phyloP scores from a whole-genome alignment of 805 yeast genomes.

The Saccharomycopsis microspora region DNA sequence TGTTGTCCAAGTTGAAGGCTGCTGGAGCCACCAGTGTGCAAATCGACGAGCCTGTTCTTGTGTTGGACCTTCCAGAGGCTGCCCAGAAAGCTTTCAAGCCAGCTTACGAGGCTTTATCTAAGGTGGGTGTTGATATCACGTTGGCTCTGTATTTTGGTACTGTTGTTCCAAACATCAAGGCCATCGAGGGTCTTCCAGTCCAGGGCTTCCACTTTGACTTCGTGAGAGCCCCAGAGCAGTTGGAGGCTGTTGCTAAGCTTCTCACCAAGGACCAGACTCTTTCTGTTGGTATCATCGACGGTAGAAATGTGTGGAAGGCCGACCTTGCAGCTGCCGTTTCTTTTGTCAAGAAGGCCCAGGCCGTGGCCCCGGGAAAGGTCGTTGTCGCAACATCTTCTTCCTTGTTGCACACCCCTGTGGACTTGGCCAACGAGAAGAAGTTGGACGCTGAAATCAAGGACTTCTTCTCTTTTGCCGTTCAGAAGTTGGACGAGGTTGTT shows the following conservation, averaged over 20 bases:
- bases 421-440: slow-evolving; percentile 84
- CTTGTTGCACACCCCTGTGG: slow-evolving; percentile 96
- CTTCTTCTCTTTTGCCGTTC: slow-evolving; percentile 98
- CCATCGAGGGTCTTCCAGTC: slow-evolving; percentile 85
- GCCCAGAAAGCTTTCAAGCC: slow-evolving; percentile 80
- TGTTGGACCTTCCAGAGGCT: slow-evolving; percentile 79
- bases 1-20: slow-evolving; percentile 73
- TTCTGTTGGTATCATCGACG: slow-evolving; percentile 96
- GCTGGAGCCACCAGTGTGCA: slow-evolving; percentile 96
- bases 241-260: slow-evolving; percentile 65
- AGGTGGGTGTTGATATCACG: slow-evolving; percentile 52
- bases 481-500: slow-evolving; percentile 88
- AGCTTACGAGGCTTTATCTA: slow-evolving; percentile 69
- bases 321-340: slow-evolving; percentile 81
- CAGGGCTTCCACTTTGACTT: slow-evolving; percentile 95
- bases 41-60: slow-evolving; percentile 95
- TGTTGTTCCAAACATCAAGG: slow-evolving; percentile 88
- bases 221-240: slow-evolving; percentile 93
- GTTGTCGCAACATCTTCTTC: slow-evolving; percentile 90
- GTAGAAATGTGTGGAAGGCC: slow-evolving; percentile 99
- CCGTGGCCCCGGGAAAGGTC: slow-evolving; percentile 72
- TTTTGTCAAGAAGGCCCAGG: slow-evolving; percentile 72
- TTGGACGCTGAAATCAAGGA: slow-evolving; percentile 85
- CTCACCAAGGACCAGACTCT: slow-evolving; percentile 62
- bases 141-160: slow-evolving; percentile 96